Conservation (phyloP, 139 green algal genomes). For the Zygnema cylindricum region DNA sequence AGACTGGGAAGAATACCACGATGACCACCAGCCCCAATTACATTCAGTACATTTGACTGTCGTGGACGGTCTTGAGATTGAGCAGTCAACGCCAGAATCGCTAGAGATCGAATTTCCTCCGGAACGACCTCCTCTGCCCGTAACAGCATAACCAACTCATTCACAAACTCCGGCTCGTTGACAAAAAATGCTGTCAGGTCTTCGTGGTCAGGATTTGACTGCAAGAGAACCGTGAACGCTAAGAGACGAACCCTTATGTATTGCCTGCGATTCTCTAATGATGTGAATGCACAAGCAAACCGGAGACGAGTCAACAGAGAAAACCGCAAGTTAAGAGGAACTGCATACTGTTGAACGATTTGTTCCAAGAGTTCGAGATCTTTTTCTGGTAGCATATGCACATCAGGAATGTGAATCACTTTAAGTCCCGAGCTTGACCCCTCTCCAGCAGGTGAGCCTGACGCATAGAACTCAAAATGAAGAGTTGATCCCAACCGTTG, state of each 20-base stretch:
- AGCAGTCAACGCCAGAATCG: constrained; percentile 72
- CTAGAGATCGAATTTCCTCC: constrained; percentile 76
- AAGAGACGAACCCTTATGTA: constrained; percentile 78
- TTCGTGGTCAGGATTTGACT: constrained; percentile 69
- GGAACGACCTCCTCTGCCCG: constrained; percentile 68
- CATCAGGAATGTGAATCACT: constrained; percentile 68
- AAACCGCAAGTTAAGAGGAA: constrained; percentile 77
- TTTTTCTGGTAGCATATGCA: constrained; percentile 60
- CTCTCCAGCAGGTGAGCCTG: not conserved
- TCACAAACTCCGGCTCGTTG: constrained; percentile 78
- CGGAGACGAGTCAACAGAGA: constrained; percentile 72
- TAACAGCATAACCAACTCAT: constrained; percentile 81
- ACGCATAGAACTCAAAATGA: constrained; percentile 77
- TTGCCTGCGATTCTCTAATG: constrained; percentile 67
- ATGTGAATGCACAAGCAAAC: constrained; percentile 68
- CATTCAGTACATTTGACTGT: constrained; percentile 73
- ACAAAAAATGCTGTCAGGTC: constrained; percentile 75
- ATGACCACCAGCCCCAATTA: constrained; percentile 76
- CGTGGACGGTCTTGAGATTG: constrained; percentile 80
- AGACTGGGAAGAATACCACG: constrained; percentile 80
- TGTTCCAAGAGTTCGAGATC: constrained; percentile 73
- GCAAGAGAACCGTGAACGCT: constrained; percentile 80
- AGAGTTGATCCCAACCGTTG: constrained; percentile 66
- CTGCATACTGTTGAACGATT: constrained; percentile 72
- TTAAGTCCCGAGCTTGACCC: constrained; percentile 46